Percentiles rank a stretch among this genome's conserved stretches.
Conservation (phyloP, 139 green algal species). For the Marvania coccoides region DNA sequence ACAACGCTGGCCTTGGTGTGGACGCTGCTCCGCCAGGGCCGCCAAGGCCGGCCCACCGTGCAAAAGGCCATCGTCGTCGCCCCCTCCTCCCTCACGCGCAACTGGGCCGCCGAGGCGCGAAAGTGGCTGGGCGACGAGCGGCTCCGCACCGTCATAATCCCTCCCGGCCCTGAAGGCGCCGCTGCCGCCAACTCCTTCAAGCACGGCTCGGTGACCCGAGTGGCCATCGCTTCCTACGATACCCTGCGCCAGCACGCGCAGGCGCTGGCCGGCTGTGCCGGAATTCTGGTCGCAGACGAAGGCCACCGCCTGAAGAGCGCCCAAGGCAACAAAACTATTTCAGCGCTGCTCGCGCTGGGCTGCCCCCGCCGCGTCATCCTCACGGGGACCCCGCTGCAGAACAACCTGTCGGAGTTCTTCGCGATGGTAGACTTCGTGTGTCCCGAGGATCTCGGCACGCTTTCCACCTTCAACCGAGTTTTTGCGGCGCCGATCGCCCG, state of each 20-base stretch:
- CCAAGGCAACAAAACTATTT: slow-evolving; percentile 77
- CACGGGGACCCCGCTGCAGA: slow-evolving; percentile 73
- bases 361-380: slow-evolving; percentile 69
- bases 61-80: slow-evolving; percentile 62
- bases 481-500: slow-evolving; percentile 57
- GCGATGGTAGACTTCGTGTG: slow-evolving; percentile 52
- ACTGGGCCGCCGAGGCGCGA: slow-evolving; percentile 68
- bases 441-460: slow-evolving; percentile 53
- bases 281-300: slow-evolving; percentile 81
- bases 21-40: slow-evolving; percentile 46
- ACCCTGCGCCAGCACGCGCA: slow-evolving; percentile 46
- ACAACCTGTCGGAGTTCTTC: slow-evolving; percentile 72
- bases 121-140: slow-evolving; percentile 81
- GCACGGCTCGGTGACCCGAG: slow-evolving; percentile 4
- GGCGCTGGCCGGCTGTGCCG: slow-evolving; percentile 38
- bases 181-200: slow-evolving; percentile 27
- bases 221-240: slow-evolving; percentile 42
- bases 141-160: slow-evolving; percentile 38
- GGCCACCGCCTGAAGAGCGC: slow-evolving; percentile 74
- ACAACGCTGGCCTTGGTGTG: slow-evolving; percentile 56
- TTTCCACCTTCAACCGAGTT: slow-evolving; percentile 61
- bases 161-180: slow-evolving; percentile 21
- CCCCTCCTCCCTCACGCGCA: slow-evolving; percentile 59
- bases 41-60: slow-evolving; percentile 15
- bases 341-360: neutral